These are phyloP conservation scores for Tilletia horrida DNA, from an alignment of 1,284 basidiomycete genomes.

Conservation along the genomic window DNA sequence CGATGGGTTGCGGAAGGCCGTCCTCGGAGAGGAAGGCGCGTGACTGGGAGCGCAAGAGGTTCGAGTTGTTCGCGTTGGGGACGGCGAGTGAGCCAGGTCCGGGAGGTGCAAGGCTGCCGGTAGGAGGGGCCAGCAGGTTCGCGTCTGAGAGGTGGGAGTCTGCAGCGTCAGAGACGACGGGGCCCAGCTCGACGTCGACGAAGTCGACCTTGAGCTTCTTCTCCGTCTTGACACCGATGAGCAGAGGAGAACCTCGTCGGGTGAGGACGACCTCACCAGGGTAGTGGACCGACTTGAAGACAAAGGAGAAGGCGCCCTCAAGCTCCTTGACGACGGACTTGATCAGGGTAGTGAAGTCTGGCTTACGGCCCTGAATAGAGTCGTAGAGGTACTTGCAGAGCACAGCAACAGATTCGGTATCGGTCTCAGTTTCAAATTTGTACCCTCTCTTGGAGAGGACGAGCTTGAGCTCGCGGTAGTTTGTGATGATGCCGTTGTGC, in stretches of 20 bases:
- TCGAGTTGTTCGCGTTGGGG: constrained; percentile 56
- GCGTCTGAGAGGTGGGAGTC: constrained; percentile 24
- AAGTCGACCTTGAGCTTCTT: constrained; percentile 99
- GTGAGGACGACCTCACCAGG: constrained; percentile 94
- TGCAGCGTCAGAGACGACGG: constrained; percentile 30
- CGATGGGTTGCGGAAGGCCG: constrained; percentile 96
- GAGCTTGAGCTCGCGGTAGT: constrained; percentile 79
- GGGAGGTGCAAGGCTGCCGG: constrained; percentile 33
- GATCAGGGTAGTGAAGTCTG: constrained; percentile 85
- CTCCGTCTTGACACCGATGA: constrained; percentile 99
- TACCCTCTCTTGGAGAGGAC: constrained; percentile 95
- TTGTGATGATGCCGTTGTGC: constrained; percentile 99
- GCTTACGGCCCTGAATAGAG: constrained; percentile 79
- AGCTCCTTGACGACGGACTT: constrained; percentile 97
- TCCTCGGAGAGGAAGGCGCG: constrained; percentile 98
- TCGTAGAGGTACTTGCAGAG: constrained; percentile 97
- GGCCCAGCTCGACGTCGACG: constrained; percentile 79
- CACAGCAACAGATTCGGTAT: constrained; percentile 95
- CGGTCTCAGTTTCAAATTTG: constrained; percentile 91
- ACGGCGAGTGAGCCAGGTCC: constrained; percentile 50
- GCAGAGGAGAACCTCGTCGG: constrained; percentile 90
- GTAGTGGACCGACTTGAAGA: constrained; percentile 96
- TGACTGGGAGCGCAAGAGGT: constrained; percentile 90
- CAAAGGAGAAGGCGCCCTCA: constrained; percentile 99
- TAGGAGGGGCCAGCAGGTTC: constrained; percentile 69